Conservation (phyloP, 1,139 yeast genomes). For the Blastobotrys illinoisensis region DNA sequence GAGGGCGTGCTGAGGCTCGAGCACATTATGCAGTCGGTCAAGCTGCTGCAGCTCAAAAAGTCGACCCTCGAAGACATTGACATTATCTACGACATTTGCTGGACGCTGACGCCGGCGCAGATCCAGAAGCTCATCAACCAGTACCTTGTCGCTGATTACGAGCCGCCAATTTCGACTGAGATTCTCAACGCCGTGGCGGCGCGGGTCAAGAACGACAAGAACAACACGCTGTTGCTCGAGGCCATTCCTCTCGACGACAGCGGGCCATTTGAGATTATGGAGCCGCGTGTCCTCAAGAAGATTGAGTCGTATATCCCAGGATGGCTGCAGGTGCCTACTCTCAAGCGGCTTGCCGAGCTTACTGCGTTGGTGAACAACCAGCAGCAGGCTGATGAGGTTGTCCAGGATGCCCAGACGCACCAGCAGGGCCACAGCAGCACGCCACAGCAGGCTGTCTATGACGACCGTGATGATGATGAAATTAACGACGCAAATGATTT, state of each 20-base stretch:
- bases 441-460: not conserved
- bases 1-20: conserved; percentile 86
- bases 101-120: conserved; percentile 89
- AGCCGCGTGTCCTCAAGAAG: conserved; percentile 77
- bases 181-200: conserved; percentile 82
- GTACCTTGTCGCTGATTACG: conserved; percentile 91
- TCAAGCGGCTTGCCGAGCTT: conserved; percentile 82
- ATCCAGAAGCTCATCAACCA: conserved; percentile 87
- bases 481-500: conserved; percentile 8
- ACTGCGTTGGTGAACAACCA: conserved; percentile 49
- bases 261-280: conserved; percentile 84
- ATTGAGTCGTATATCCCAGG: conserved; percentile 97
- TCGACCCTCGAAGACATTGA: conserved; percentile 87
- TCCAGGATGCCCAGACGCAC: conserved; percentile 2
- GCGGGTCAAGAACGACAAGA: conserved; percentile 56
- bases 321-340: conserved; percentile 82
- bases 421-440: conserved; percentile 4
- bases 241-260: conserved; percentile 55
- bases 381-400: conserved; percentile 14
- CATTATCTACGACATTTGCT: conserved; percentile 90
- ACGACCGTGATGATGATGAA: conserved; percentile 7
- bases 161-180: conserved; percentile 83
- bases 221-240: conserved; percentile 41
- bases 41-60: conserved; percentile 85
- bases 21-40: conserved; percentile 90